Evolutionary conservation across 257 asterid genomes (phyloP).

Genomic region (Cruciata laevipes): DNA sequence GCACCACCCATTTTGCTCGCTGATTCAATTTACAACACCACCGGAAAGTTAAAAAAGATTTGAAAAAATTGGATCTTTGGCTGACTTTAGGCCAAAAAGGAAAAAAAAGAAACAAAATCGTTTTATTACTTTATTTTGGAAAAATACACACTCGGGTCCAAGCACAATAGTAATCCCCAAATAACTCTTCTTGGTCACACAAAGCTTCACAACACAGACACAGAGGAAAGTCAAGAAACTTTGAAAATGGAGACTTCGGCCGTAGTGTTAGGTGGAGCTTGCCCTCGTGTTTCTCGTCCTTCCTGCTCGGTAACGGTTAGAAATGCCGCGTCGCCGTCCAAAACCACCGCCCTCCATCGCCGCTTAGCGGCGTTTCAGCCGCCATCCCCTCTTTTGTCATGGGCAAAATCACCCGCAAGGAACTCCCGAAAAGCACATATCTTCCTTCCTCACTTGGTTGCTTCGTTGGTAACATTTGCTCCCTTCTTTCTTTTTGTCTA

Average conservation of each 20-base stretch:
- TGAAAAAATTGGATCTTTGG: too few species aligned
- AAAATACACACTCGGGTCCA: not conserved
- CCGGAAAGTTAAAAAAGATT: too few species aligned
- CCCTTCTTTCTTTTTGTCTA: not conserved
- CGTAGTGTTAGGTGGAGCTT: slow-evolving; percentile 26
- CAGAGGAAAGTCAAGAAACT: slow-evolving; percentile 7
- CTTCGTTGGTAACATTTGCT: slow-evolving; percentile 48
- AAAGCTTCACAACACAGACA: not conserved
- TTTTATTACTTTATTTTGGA: too few species aligned
- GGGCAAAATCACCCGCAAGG: slow-evolving; percentile 21
- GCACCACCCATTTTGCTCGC: slow-evolving; percentile 10
- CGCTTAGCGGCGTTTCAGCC: slow-evolving; percentile 49
- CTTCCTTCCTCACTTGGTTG: slow-evolving; percentile 76
- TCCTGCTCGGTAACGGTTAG: slow-evolving; percentile 8
- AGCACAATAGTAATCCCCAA: not conserved
- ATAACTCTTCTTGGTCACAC: not conserved
- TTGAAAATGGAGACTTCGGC: slow-evolving; percentile 40
- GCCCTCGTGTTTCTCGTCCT: slow-evolving; percentile 21
- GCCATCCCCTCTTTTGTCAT: slow-evolving; percentile 38
- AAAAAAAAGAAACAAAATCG: too few species aligned
- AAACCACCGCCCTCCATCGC: slow-evolving; percentile 20
- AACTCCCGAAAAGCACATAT: slow-evolving; percentile 34
- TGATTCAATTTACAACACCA: not conserved
- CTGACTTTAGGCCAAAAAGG: too few species aligned
- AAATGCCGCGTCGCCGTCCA: slow-evolving; percentile 20